Base-by-base conservation (phyloP, 2,329 filamentous ascomycete species). In the Aspergillus jensenii region DNA sequence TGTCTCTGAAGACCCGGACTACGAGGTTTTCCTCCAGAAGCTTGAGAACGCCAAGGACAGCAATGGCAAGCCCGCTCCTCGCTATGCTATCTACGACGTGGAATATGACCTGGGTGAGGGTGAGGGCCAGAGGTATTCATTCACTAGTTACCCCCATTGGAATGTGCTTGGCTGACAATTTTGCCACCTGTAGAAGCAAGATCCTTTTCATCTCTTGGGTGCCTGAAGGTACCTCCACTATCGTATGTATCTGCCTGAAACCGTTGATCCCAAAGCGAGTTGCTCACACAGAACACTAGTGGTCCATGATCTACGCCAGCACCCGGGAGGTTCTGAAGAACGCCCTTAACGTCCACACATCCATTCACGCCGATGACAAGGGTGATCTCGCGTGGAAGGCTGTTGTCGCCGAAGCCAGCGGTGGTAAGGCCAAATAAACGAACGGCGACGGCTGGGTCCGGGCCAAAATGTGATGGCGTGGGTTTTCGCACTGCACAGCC, bases 161-260 rank as follows among this genome's bases (percentile, higher is more conserved):
- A 17, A 47, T 19, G 9, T 9, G 23, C n/a, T 23, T 44, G 49
- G 51, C 67, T 70, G 33, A 71, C 48, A 50, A 47, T 53, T 55
- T 27, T 33, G 39, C 41, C 43, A 60, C 54, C 21, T 55, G 44
- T 45, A 81, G 79, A 67, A 79, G 73, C 73, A 81, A 81, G 72
- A 81, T 81, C 63, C 70, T 79, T 57, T 81, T 81, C 73, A 81
- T 81, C 65, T 79, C 76, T 59, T 79, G 77, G 77, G 76, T 78
- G 45, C 77, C 77, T 54, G 65, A 60, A 54, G 73, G 74, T 1
- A 70, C 75, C 51, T 67, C 75, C 50, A 76, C 71, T 52, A 68
- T 74, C 61, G 77, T 79, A 72, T 68, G 74, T 67, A 9, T 39
- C 44, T 50, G 39, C 44, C 21, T 21, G n/a, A 9, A 11, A 15